These are phyloP conservation scores for Spencermartinsiella europaea DNA, from an alignment of 805 yeast genomes.

Conservation along the genomic window DNA sequence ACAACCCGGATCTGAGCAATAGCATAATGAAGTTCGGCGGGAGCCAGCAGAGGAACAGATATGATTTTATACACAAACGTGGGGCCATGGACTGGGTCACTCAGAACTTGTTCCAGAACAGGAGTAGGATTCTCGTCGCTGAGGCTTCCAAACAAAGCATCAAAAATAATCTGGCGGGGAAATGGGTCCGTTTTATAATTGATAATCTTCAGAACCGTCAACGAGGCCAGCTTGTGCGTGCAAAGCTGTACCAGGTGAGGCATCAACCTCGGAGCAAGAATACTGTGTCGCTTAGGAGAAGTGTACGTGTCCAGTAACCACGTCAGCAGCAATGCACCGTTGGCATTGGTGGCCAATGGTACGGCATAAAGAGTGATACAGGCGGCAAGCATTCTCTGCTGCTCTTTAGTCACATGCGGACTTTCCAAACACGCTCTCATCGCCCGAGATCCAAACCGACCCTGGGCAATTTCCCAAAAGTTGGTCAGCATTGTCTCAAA, in stretches of 20 bases:
- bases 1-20: conserved; percentile 57
- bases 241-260: conserved; percentile 61
- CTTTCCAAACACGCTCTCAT: conserved; percentile 89
- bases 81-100: conserved; percentile 65
- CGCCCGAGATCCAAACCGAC: conserved; percentile 93
- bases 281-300: conserved; percentile 56
- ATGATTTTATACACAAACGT: conserved; percentile 75
- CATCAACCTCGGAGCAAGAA: conserved; percentile 57
- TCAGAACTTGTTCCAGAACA: conserved; percentile 52
- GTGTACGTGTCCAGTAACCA: conserved; percentile 90
- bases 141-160: conserved; percentile 47
- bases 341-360: conserved; percentile 72
- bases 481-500: conserved; percentile 75
- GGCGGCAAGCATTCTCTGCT: conserved; percentile 65
- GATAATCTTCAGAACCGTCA: conserved; percentile 73
- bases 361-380: conserved; percentile 74
- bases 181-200: conserved; percentile 59
- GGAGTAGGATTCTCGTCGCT: conserved; percentile 36
- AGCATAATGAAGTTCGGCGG: conserved; percentile 52
- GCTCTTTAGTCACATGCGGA: conserved; percentile 59
- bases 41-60: conserved; percentile 61
- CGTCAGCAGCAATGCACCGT: conserved; percentile 83
- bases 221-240: conserved; percentile 77
- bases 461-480: conserved; percentile 76
- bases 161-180: conserved; percentile 59